Conservation (phyloP, 345 rosid genomes). For the Ceriops tagal region DNA sequence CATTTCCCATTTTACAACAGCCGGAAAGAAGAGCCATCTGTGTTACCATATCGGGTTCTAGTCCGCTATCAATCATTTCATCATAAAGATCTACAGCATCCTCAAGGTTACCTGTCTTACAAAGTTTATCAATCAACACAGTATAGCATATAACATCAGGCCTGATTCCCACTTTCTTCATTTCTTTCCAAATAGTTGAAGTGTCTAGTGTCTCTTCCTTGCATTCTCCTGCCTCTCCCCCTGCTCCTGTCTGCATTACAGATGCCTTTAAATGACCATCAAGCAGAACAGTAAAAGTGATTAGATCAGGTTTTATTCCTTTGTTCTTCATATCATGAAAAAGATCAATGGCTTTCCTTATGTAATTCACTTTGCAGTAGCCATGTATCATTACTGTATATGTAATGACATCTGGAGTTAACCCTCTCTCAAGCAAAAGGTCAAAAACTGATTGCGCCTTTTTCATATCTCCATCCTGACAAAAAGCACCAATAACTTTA, state of each 20-base stretch:
- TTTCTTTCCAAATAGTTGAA: neutral
- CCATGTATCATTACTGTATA: constrained; percentile 2
- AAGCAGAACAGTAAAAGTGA: neutral
- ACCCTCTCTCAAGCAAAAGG: neutral
- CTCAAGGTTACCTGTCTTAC: neutral
- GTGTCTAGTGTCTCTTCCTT: neutral
- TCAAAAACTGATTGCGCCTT: neutral
- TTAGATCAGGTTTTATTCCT: neutral
- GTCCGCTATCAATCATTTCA: neutral
- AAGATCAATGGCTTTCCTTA: neutral
- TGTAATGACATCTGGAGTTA: neutral
- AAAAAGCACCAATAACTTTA: neutral
- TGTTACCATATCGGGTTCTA: neutral
- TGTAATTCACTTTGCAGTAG: neutral
- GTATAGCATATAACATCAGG: constrained; percentile 3
- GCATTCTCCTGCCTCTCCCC: neutral
- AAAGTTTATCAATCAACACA: neutral
- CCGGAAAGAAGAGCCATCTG: neutral
- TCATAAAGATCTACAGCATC: neutral
- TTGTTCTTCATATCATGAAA: neutral
- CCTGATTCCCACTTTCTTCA: neutral
- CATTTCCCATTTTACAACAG: neutral
- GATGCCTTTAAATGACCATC: neutral
- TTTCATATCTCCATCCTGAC: neutral
- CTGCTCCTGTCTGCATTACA: neutral